Base-by-base conservation (phyloP, 495 filamentous ascomycete genomes). In the Penicillium nucicola region DNA sequence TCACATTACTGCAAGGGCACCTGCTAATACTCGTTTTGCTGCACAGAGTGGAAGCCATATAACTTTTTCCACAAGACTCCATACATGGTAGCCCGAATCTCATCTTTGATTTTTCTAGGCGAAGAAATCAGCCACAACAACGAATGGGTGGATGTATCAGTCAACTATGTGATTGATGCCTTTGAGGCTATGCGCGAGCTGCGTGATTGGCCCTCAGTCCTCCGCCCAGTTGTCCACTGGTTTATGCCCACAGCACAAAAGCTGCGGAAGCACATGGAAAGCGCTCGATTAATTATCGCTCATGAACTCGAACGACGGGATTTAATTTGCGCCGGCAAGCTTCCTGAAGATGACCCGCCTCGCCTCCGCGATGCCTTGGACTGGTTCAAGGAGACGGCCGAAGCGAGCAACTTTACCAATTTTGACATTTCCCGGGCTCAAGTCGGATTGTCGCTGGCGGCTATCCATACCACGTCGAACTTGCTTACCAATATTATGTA, bases 21-120 rank as follows among this genome's bases (percentile, higher is more conserved):
- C 20, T 35, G 31, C 42, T 48, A 19, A 54, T 13, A 2, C 13
- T 2, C 6, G 6, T 6, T 23, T 23, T 39, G 19, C 22, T 12
- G 50, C 22, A 8, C 47, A 66, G 64, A 70, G 43, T 72, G 70
- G 66, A 63, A 51, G 11, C 44, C 60, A 5, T 58, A 61, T 46
- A 53, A 58, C 25, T 63, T 74, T 28, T 55, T 56, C 14, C 39
- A 58, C 6, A 55, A 70, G 42, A 37, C 66, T 5, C 67, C 67
- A 1, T 49, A 66, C 19, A 74, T 84, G 11, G 75, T 87, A 1
- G 80, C 80, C 32, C 75, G 73, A 5, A 47, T 84, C 17, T 83
- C 83, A 0, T 77, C 80, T n/a, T 64, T 81, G 12, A 64, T 80
- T 6, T 86, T 86, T 43, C 66, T 85, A 41, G 84, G 83, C 17